Conservation (phyloP, 2,329 filamentous ascomycete genomes). For the Pseudogymnoascus sp. region DNA sequence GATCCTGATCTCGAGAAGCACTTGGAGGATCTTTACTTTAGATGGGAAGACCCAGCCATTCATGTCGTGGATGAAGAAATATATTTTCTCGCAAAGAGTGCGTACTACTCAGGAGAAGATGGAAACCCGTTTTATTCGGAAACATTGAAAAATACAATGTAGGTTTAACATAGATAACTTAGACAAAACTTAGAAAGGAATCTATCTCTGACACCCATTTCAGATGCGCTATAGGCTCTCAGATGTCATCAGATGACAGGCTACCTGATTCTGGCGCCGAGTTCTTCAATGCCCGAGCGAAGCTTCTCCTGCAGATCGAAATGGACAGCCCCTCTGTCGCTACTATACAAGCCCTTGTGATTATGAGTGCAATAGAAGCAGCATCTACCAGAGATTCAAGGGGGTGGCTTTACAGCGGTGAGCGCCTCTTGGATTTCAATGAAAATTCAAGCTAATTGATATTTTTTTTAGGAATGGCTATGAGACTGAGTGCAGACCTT, state of each 20-base stretch:
- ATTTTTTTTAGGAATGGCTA: slow-evolving; percentile 13
- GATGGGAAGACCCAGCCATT: slow-evolving; percentile 14
- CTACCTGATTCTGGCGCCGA: slow-evolving; percentile 26
- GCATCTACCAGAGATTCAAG: slow-evolving; percentile 38
- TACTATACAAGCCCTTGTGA: slow-evolving; percentile 40
- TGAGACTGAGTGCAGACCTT: slow-evolving; percentile 13
- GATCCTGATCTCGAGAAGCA: slow-evolving; percentile 11
- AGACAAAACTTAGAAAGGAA: background rate
- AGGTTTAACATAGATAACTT: background rate
- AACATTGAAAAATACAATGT: slow-evolving; percentile 14
- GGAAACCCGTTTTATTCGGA: slow-evolving; percentile 12
- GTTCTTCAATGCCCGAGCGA: slow-evolving; percentile 38
- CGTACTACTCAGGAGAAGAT: background rate
- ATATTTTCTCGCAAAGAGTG: slow-evolving; percentile 9
- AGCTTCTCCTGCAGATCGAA: slow-evolving; percentile 40
- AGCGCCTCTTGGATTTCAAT: background rate
- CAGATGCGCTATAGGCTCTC: background rate
- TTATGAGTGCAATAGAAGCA: slow-evolving; percentile 39
- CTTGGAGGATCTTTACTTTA: slow-evolving; percentile 14
- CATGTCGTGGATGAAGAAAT: slow-evolving; percentile 15
- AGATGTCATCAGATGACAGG: background rate
- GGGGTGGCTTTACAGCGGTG: slow-evolving; percentile 42
- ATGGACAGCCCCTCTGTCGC: slow-evolving; percentile 42
- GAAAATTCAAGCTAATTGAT: background rate
- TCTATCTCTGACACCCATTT: background rate